Evolutionary conservation across 2,329 filamentous ascomycete genomes (phyloP), one percentile per base, ranked within the genome.

Genomic region (Fusarium acutatum): DNA sequence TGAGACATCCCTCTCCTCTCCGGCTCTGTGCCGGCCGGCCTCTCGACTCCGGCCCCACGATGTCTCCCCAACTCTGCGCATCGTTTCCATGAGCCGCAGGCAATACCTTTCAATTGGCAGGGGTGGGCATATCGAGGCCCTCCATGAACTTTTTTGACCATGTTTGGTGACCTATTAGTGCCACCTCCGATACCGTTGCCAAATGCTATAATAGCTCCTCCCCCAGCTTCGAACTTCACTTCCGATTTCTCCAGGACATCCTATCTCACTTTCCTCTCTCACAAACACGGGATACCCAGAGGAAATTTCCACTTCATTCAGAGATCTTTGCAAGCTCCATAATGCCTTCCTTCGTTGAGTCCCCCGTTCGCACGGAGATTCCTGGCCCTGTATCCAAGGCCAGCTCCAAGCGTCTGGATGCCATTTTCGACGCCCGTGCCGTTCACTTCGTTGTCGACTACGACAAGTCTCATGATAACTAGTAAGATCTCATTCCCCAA

Each of bases 361-460:
- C 73, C 50, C 77, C 78, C 62, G 81, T 83, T 62, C 72, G 73
- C 64, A 83, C 82, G 58, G 81, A 82, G 79, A 80, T 84, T 50
- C 83, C 83, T 65, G 83, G 83, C 46, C 83, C 83, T 35, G 70
- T 81, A 72, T 83, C 82, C 71, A 81, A 81, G 80, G 81, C 82
- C 64, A 79, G 79, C 65, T 74, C 80, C 57, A 80, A 83, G 77
- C 77, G 86, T 70, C 81, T 88, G 49, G 82, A 87, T 70, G 79
- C 81, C 58, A 82, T 88, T 69, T 88, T 87, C 69, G 87, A 88
- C 76, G 86, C 85, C 38, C 82, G 87, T 52, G 86, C 85, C 62
- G 82, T 88, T 63, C 85, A 88, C 79, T 87, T 88, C 77, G 83
- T 88, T 60, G 86, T 85, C 60, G 84, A 88, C 77, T 88, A 88